Evolutionary conservation across 805 yeast species (phyloP).

Genomic region (Cyberlindnera galapagoensis): DNA sequence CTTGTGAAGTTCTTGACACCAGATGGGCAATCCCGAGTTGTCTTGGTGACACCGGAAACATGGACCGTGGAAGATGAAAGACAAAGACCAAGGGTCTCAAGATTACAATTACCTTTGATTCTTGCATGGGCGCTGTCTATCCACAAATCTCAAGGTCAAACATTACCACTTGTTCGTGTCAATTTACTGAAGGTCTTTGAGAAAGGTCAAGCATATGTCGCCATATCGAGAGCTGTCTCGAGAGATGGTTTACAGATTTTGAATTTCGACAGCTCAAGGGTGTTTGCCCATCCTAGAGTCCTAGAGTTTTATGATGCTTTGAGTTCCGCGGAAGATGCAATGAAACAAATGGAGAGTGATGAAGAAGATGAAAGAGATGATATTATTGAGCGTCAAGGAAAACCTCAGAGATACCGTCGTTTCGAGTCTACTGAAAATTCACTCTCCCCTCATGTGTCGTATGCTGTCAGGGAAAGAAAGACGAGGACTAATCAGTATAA

Average conservation of each 20-base stretch:
- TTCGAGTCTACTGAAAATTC: no score
- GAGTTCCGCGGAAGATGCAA: constrained; percentile 23
- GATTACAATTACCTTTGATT: constrained; percentile 80
- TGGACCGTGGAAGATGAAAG: constrained; percentile 77
- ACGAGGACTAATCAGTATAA: no score
- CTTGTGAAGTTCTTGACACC: constrained; percentile 69
- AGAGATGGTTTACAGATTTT: constrained; percentile 78
- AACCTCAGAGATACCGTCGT: no score
- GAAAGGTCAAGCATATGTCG: constrained; percentile 94
- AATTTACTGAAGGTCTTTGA: constrained; percentile 76
- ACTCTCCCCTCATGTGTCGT: no score
- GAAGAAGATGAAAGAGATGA: constrained; percentile 1
- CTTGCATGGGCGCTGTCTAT: constrained; percentile 97
- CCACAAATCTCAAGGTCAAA: constrained; percentile 94
- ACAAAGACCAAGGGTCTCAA: constrained; percentile 58
- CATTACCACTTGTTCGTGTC: constrained; percentile 68
- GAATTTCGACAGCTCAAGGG: constrained; percentile 59
- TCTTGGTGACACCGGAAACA: constrained; percentile 72
- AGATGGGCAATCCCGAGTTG: constrained; percentile 68
- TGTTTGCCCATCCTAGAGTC: constrained; percentile 68
- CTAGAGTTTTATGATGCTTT: constrained; percentile 57
- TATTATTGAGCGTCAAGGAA: no score
- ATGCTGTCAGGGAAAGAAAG: no score
- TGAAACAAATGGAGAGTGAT: constrained; percentile 1
- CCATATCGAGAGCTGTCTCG: constrained; percentile 82